These are phyloP conservation scores for Suhomyces guaymorum DNA, from an alignment of 1,139 yeast species.

Conservation along the genomic window DNA sequence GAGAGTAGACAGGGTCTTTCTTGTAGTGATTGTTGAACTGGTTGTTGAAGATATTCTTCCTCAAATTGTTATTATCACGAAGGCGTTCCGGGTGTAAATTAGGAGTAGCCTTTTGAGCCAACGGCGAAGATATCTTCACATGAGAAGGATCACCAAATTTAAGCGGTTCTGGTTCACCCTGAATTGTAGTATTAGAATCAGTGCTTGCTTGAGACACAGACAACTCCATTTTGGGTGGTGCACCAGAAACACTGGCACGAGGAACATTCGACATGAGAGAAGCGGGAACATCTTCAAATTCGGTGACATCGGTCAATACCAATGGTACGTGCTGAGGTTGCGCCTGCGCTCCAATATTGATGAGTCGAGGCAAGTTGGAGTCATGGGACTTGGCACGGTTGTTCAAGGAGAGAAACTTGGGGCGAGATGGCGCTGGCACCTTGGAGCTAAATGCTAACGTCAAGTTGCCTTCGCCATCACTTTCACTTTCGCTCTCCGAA, in stretches of 20 bases:
- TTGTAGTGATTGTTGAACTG: constrained; percentile 49
- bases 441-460: constrained; percentile 55
- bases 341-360: constrained; percentile 13
- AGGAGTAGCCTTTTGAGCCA: no score
- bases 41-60: constrained; percentile 10
- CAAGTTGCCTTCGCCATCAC: constrained; percentile 49
- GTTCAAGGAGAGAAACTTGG: constrained; percentile 36
- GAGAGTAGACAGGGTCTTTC: constrained; percentile 40
- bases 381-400: constrained; percentile 49
- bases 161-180: background rate
- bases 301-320: constrained; percentile 35
- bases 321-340: constrained; percentile 27
- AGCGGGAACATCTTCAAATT: constrained; percentile 47
- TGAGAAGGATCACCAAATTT: background rate
- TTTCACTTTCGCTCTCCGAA: constrained; percentile 23
- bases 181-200: constrained; percentile 26
- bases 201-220: constrained; percentile 17
- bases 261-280: constrained; percentile 31
- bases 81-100: no score
- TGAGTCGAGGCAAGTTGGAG: constrained; percentile 37
- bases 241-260: constrained; percentile 23
- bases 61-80: no score
- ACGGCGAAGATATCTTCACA: constrained; percentile 1
- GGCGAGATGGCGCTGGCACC: constrained; percentile 37
- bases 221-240: constrained; percentile 4